These are phyloP conservation scores for Dioscorea alata DNA, from an alignment of 106 monocot species.

Conservation along the genomic window DNA sequence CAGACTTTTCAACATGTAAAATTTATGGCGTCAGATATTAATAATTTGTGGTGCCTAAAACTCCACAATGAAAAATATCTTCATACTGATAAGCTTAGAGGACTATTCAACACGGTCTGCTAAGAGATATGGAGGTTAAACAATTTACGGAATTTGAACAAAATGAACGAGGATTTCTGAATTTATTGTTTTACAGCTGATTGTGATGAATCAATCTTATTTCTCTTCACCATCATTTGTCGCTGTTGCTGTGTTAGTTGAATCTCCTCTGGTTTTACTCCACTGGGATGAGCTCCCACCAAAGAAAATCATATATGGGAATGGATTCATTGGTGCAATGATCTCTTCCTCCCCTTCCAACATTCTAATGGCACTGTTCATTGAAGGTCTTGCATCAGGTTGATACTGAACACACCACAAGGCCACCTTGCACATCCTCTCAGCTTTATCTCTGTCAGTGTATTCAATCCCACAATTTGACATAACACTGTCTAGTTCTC, in stretches of 20 bases:
- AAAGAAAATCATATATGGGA: background rate
- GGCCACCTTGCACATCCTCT: slow-evolving; percentile 23
- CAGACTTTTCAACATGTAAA: no score
- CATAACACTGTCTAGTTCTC: background rate
- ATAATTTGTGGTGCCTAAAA: no score
- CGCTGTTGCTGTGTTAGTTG: background rate
- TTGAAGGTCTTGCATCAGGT: slow-evolving; percentile 21
- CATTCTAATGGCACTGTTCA: slow-evolving; percentile 34
- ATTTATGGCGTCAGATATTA: no score
- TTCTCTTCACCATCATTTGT: no score
- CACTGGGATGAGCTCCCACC: background rate
- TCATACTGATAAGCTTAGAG: no score
- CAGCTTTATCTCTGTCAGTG: slow-evolving; percentile 6
- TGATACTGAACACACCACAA: slow-evolving; percentile 34
- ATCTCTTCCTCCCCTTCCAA: slow-evolving; percentile 30
- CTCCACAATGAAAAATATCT: no score
- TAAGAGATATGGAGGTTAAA: no score
- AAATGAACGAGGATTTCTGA: no score
- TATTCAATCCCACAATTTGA: slow-evolving; percentile 6
- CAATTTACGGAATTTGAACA: no score
- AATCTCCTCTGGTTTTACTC: background rate
- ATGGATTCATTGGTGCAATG: background rate
- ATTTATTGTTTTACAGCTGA: no score
- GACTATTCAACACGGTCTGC: no score
- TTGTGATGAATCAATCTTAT: no score